Evolutionary conservation across 2,329 filamentous ascomycete species (phyloP).

Genomic region (Sporothrix variecibatus): DNA sequence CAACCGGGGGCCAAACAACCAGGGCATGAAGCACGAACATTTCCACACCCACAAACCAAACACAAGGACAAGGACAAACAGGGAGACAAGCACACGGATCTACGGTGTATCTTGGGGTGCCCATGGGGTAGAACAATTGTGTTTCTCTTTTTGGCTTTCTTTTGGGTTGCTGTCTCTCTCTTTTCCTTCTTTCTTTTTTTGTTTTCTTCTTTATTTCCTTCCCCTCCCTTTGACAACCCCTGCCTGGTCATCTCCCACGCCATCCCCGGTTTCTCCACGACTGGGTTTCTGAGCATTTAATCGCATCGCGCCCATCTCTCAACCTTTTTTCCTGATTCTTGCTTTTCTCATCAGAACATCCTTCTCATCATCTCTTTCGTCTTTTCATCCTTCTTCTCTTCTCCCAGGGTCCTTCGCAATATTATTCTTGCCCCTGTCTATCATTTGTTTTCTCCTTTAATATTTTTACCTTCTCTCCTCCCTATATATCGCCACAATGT

Average conservation of each 20-base stretch:
- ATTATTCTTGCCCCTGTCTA: neutral
- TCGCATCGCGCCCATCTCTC: neutral
- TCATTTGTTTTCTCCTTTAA: neutral
- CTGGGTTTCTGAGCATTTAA: constrained; percentile 21
- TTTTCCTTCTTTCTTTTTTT: neutral
- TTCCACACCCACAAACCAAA: no score
- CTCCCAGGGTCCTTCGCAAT: neutral
- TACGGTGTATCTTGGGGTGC: neutral
- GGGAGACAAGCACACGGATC: neutral
- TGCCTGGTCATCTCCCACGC: neutral
- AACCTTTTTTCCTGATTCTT: neutral
- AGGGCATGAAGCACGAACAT: neutral
- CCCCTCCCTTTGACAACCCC: neutral
- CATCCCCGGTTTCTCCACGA: neutral
- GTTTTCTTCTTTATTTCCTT: neutral
- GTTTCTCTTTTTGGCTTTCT: neutral
- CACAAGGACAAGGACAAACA: no score
- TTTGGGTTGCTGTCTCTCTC: neutral
- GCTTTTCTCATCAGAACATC: neutral
- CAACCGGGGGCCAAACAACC: neutral
- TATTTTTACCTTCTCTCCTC: neutral
- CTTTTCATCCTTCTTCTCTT: neutral
- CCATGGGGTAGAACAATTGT: neutral
- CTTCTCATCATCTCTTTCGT: neutral
- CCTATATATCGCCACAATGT: constrained; percentile 4